Evolutionary conservation across 768 basidiomycete genomes (phyloP).

Genomic region (Boletus edulis): DNA sequence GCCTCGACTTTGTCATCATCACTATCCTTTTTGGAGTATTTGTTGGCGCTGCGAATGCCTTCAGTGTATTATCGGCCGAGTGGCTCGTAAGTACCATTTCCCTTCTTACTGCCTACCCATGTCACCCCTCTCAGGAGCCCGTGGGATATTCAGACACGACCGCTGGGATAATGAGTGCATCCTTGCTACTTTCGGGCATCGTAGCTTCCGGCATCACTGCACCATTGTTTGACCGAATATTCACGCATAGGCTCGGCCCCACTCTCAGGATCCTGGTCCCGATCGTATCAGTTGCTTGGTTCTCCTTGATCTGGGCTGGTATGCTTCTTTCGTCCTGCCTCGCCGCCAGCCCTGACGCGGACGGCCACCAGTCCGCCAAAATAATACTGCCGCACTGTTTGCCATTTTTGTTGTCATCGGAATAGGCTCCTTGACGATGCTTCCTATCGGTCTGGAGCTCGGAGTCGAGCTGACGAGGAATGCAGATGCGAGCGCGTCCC

Average conservation of each 20-base stretch:
- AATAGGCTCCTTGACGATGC: conserved; percentile 58
- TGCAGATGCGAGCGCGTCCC: conserved; percentile 70
- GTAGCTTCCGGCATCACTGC: conserved; percentile 64
- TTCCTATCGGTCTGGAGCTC: conserved; percentile 77
- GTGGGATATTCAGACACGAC: conserved; percentile 64
- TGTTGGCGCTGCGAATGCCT: conserved; percentile 62
- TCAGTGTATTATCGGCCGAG: conserved; percentile 65
- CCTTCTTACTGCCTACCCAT: neutral
- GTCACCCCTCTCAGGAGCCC: conserved; percentile 48
- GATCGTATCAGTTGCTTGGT: conserved; percentile 59
- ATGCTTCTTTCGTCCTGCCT: conserved; percentile 16
- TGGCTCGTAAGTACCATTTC: conserved; percentile 50
- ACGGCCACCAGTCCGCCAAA: conserved; percentile 49
- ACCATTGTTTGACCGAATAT: conserved; percentile 79
- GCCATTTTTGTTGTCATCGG: conserved; percentile 70
- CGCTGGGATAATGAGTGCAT: conserved; percentile 72
- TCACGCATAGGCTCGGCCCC: conserved; percentile 67
- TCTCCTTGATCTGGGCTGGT: conserved; percentile 83
- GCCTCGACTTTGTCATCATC: conserved; percentile 67
- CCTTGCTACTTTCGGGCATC: conserved; percentile 68
- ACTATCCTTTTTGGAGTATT: conserved; percentile 59
- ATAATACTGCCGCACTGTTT: conserved; percentile 61
- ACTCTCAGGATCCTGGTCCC: conserved; percentile 62
- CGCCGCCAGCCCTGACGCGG: neutral
- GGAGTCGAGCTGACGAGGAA: conserved; percentile 79